These are phyloP conservation scores for Yamadazyma diddensiae DNA, from an alignment of 1,139 yeast genomes.

Conservation along the genomic window DNA sequence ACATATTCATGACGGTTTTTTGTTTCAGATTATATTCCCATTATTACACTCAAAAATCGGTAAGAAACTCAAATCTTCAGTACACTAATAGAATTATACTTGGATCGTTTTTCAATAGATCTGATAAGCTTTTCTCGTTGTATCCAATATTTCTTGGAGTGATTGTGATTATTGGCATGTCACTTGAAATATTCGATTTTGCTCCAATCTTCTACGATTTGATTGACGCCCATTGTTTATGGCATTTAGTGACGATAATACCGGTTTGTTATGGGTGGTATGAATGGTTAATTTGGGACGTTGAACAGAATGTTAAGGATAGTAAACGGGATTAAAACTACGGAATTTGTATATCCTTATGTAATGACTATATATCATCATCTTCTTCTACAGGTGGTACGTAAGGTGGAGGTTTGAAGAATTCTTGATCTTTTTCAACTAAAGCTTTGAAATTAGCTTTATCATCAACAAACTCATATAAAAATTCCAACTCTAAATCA, in stretches of 20 bases:
- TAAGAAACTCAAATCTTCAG: constrained; percentile 22
- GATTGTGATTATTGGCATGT: constrained; percentile 69
- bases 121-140: constrained; percentile 40
- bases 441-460: constrained; percentile 55
- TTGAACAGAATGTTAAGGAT: constrained; percentile 30
- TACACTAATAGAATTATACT: constrained; percentile 26
- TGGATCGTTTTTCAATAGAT: constrained; percentile 33
- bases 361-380: constrained; percentile 10
- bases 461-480: constrained; percentile 73
- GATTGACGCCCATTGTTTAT: constrained; percentile 88
- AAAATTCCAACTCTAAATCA: constrained; percentile 84
- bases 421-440: constrained; percentile 70
- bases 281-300: constrained; percentile 49
- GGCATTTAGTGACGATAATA: constrained; percentile 81
- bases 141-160: constrained; percentile 46
- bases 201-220: constrained; percentile 62
- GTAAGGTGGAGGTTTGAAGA: constrained; percentile 60
- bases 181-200: constrained; percentile 85
- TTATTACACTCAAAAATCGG: constrained; percentile 23
- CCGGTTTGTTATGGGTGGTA: constrained; percentile 52
- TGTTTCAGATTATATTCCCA: constrained; percentile 34
- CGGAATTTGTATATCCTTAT: neutral
- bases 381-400: constrained; percentile 37
- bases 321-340: constrained; percentile 10
- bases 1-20: constrained; percentile 28